phyloP scores from a whole-genome alignment of 257 asterid species.

The Nicotiana paniculata region DNA sequence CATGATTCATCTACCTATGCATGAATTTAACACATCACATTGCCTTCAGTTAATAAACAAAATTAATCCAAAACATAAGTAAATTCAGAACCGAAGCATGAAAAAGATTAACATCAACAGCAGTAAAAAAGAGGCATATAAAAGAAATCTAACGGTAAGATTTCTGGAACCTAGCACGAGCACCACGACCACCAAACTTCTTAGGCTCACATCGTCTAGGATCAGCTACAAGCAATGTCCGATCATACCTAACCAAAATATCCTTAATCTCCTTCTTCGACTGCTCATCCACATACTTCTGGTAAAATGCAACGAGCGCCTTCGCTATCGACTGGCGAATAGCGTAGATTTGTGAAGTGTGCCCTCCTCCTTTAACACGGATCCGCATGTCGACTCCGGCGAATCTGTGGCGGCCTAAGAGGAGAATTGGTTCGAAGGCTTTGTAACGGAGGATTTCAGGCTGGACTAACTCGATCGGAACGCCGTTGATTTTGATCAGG shows the following conservation, averaged over 20 bases:
- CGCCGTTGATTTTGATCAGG: background rate
- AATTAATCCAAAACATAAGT: background rate
- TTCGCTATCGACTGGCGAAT: constrained; percentile 2
- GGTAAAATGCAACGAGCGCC: constrained; percentile 4
- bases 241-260: background rate
- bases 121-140: background rate
- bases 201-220: constrained; percentile 4
- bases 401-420: constrained; percentile 2
- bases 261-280: constrained; percentile 10
- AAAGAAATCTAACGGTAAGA: background rate
- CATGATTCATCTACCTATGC: background rate
- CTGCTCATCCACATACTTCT: background rate
- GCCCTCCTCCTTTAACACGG: constrained; percentile 5
- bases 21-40: background rate
- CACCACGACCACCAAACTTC: constrained; percentile 11
- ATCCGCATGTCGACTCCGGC: background rate
- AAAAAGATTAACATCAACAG: background rate
- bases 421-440: background rate
- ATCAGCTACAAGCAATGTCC: constrained; percentile 3
- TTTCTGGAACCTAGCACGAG: constrained; percentile 4
- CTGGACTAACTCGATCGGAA: background rate
- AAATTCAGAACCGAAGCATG: background rate
- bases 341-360: background rate
- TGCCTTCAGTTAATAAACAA: background rate
- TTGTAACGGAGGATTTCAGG: constrained; percentile 4